Conservation (phyloP, 2,329 filamentous ascomycete genomes). For the Penicillium hesseltinei region DNA sequence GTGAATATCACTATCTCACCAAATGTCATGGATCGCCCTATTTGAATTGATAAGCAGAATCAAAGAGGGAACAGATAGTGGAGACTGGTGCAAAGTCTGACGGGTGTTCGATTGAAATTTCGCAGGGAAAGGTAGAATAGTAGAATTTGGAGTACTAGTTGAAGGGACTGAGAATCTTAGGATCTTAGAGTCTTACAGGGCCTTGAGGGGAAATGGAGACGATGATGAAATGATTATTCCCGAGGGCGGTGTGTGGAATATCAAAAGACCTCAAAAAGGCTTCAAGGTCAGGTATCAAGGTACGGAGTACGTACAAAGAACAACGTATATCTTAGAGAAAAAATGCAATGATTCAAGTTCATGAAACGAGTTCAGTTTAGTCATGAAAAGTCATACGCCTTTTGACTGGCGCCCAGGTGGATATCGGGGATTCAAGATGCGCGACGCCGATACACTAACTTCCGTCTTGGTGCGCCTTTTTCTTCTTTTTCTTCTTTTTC, state of each 20-base stretch:
- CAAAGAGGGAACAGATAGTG: background rate
- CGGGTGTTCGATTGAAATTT: background rate
- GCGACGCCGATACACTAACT: background rate
- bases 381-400: background rate
- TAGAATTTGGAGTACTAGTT: background rate
- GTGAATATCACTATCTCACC: constrained; percentile 1
- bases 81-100: background rate
- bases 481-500: background rate
- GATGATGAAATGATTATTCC: constrained; percentile 16
- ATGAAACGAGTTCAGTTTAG: constrained; percentile 1
- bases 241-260: constrained; percentile 14
- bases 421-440: background rate
- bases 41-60: background rate
- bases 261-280: background rate
- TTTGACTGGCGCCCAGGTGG: background rate
- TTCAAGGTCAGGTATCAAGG: background rate
- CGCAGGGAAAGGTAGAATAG: background rate
- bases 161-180: background rate
- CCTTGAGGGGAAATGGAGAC: background rate
- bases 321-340: background rate
- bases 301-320: no score
- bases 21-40: constrained; percentile 18
- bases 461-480: background rate
- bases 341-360: background rate
- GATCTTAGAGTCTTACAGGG: background rate